Evolutionary conservation across 2,329 filamentous ascomycete genomes (phyloP).

Genomic region (Nannizzia gypsea): DNA sequence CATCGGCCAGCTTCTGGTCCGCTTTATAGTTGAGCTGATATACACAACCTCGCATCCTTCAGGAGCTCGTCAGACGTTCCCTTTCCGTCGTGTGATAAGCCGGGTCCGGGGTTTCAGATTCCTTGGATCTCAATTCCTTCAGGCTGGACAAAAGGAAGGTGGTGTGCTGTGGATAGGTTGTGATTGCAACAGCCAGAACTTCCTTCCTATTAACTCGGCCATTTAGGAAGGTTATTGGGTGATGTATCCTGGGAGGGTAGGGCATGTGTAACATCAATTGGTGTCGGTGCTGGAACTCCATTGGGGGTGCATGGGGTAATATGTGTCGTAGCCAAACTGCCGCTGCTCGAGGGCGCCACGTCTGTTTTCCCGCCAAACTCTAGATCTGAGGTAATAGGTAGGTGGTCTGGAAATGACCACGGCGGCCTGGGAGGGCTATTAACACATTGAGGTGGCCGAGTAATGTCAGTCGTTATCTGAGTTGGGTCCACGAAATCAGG

Average conservation of each 20-base stretch:
- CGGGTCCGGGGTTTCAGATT: background rate
- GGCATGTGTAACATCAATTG: constrained; percentile 7
- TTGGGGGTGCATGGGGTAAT: constrained; percentile 1
- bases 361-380: background rate
- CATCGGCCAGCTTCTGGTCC: background rate
- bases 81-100: background rate
- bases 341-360: constrained; percentile 1
- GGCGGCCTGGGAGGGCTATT: constrained; percentile 10
- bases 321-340: constrained; percentile 1
- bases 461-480: constrained; percentile 33
- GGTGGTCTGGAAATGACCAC: constrained; percentile 7
- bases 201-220: background rate
- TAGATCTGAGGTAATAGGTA: background rate
- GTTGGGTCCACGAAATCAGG: constrained; percentile 37
- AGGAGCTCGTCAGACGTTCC: background rate
- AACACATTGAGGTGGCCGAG: constrained; percentile 21
- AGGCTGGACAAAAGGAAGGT: background rate
- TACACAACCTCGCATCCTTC: background rate
- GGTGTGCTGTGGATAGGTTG: background rate
- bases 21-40: background rate
- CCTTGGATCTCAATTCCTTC: background rate
- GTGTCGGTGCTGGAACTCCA: background rate
- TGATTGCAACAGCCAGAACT: background rate
- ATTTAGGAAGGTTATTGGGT: background rate
- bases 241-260: constrained; percentile 7